phyloP scores from a whole-genome alignment of 2,329 filamentous ascomycete species.

The Falciphora oryzae region DNA sequence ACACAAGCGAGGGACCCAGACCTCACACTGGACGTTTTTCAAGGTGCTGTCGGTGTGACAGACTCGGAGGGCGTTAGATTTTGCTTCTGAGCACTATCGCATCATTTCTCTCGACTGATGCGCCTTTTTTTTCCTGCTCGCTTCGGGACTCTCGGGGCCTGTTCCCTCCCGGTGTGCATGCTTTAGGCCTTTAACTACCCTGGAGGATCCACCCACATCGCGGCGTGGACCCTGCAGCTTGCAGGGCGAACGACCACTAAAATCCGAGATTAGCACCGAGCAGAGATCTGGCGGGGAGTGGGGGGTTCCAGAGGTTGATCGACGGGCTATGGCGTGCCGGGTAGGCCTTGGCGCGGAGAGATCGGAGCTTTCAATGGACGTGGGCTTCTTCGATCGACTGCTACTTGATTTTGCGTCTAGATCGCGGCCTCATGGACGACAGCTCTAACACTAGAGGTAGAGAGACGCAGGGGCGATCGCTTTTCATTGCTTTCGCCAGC shows the following conservation, averaged over 20 bases:
- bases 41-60: neutral
- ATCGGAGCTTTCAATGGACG: too few relatives aligned
- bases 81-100: neutral
- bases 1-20: neutral
- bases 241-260: neutral
- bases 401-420: neutral
- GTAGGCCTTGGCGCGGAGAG: neutral
- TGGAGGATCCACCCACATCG: neutral
- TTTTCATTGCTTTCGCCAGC: too few relatives aligned
- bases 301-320: neutral
- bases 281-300: neutral
- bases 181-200: neutral
- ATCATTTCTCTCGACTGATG: neutral
- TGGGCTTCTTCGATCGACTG: neutral
- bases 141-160: neutral
- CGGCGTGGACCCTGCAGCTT: neutral
- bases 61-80: too few relatives aligned
- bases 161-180: too few relatives aligned
- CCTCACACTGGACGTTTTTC: neutral
- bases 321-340: neutral
- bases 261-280: neutral
- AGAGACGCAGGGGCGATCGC: too few relatives aligned
- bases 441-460: too few relatives aligned
- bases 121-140: neutral
- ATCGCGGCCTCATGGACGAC: neutral